phyloP scores from a whole-genome alignment of 2,329 filamentous ascomycete genomes.

The Magnaporthiopsis poae region DNA sequence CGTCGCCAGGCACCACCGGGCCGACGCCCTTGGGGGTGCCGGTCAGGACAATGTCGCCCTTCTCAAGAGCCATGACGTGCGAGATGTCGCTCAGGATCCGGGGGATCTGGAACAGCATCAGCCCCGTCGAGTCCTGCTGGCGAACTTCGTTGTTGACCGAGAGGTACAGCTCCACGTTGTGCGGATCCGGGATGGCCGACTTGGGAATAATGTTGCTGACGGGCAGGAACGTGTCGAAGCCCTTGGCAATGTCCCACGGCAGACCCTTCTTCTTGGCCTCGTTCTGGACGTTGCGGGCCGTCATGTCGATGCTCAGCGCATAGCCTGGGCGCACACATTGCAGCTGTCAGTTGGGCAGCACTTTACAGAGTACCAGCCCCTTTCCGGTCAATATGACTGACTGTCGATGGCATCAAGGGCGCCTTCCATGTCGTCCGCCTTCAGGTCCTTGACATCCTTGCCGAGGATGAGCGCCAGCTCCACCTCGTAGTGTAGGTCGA shows the following conservation, averaged over 20 bases:
- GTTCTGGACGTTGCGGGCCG: slow-evolving; percentile 86
- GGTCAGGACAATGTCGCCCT: slow-evolving; percentile 89
- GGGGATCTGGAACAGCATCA: slow-evolving; percentile 91
- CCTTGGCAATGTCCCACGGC: slow-evolving; percentile 92
- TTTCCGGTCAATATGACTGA: slow-evolving; percentile 28
- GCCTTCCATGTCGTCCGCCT: slow-evolving; percentile 61
- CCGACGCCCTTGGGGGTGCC: slow-evolving; percentile 96
- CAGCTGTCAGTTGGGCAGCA: not conserved
- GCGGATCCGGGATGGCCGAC: slow-evolving; percentile 70
- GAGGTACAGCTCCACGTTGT: slow-evolving; percentile 77
- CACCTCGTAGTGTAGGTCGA: slow-evolving; percentile 86
- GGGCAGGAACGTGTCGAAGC: slow-evolving; percentile 94
- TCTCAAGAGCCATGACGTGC: slow-evolving; percentile 84
- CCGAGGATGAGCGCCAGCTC: slow-evolving; percentile 86
- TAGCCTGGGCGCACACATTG: slow-evolving; percentile 48
- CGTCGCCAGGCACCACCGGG: slow-evolving; percentile 70
- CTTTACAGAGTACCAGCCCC: slow-evolving; percentile 4
- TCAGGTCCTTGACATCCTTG: slow-evolving; percentile 65
- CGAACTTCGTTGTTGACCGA: slow-evolving; percentile 68
- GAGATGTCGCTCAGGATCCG: slow-evolving; percentile 83
- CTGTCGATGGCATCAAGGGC: slow-evolving; percentile 75
- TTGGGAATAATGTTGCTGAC: slow-evolving; percentile 75
- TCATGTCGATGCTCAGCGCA: slow-evolving; percentile 91
- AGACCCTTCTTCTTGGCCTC: slow-evolving; percentile 95
- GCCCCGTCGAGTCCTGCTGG: slow-evolving; percentile 79